Conservation (phyloP, 148 eudicot species). For the Agrostemma githago region DNA sequence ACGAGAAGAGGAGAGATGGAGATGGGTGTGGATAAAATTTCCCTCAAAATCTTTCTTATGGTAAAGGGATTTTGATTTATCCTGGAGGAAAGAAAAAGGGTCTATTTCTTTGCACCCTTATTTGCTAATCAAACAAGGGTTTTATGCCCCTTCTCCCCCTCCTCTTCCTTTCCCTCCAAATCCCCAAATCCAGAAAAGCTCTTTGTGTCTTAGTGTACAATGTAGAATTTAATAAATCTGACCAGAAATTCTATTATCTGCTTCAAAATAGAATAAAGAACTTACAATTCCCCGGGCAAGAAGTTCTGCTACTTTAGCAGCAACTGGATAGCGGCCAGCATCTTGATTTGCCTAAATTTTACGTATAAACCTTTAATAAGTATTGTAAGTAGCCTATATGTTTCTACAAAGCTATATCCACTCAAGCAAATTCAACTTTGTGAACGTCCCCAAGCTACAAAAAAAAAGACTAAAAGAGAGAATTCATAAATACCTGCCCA, state of each 20-base stretch:
- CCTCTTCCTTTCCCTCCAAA: no score
- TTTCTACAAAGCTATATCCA: background rate
- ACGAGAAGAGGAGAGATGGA: no score
- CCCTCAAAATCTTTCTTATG: no score
- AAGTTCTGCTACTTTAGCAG: slow-evolving; percentile 96
- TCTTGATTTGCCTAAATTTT: slow-evolving; percentile 65
- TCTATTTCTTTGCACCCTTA: no score
- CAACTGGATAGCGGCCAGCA: slow-evolving; percentile 94
- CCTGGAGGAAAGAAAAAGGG: no score
- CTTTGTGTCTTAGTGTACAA: background rate
- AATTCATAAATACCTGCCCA: slow-evolving; percentile 53
- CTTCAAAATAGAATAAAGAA: slow-evolving; percentile 12
- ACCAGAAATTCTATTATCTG: slow-evolving; percentile 2
- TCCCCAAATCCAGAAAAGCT: no score
- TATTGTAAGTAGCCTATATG: background rate
- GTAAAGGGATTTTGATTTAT: no score
- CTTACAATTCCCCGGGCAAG: slow-evolving; percentile 69
- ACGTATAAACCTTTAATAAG: slow-evolving; percentile 10
- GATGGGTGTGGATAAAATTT: no score
- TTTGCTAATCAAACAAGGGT: no score
- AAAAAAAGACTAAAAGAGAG: background rate
- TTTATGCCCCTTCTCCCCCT: no score
- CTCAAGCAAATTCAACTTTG: background rate
- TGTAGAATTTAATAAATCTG: slow-evolving; percentile 1
- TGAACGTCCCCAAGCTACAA: background rate